Percentiles rank a stretch among this genome's conserved stretches.
Evolutionary conservation across 1,284 basidiomycete species (phyloP).

Genomic region (Fomitopsis pinicola): DNA sequence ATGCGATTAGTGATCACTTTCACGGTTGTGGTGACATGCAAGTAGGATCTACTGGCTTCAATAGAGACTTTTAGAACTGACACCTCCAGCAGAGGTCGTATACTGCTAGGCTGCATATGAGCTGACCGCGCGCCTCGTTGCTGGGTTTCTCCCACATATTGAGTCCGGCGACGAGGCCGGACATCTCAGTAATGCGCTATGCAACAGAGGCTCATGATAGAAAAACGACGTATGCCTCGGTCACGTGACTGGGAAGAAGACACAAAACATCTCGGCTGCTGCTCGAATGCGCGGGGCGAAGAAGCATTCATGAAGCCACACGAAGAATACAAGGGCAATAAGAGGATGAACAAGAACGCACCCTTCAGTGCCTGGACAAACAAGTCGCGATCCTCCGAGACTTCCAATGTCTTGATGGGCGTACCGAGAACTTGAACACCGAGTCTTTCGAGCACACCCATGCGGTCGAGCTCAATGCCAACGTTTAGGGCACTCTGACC

Average conservation of each 20-base stretch:
- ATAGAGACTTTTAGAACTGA: too few species aligned
- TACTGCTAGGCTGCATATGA: too few species aligned
- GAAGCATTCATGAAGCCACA: not conserved
- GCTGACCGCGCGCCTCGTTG: too few species aligned
- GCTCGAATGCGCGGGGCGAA: too few species aligned
- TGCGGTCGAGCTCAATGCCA: slow-evolving; percentile 95
- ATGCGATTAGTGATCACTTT: not conserved
- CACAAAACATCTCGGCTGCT: not conserved
- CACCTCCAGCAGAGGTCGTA: too few species aligned
- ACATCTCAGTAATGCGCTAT: too few species aligned
- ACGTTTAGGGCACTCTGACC: slow-evolving; percentile 98
- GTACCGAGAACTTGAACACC: slow-evolving; percentile 96
- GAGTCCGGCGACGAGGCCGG: too few species aligned
- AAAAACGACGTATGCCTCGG: not conserved
- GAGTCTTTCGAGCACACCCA: slow-evolving; percentile 95
- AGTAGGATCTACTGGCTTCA: too few species aligned
- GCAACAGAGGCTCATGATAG: too few species aligned
- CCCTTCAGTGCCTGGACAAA: slow-evolving; percentile 97
- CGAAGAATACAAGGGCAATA: not conserved
- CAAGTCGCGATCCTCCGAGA: slow-evolving; percentile 96
- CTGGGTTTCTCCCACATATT: too few species aligned
- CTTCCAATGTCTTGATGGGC: slow-evolving; percentile 90
- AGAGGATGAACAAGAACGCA: slow-evolving; percentile 27
- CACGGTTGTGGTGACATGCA: too few species aligned
- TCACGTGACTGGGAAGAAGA: not conserved